Percentiles rank a stretch among this genome's conserved stretches.
These are phyloP conservation scores for Aspergillus cristatus DNA, from an alignment of 495 filamentous ascomycete genomes.

Conservation along the genomic window DNA sequence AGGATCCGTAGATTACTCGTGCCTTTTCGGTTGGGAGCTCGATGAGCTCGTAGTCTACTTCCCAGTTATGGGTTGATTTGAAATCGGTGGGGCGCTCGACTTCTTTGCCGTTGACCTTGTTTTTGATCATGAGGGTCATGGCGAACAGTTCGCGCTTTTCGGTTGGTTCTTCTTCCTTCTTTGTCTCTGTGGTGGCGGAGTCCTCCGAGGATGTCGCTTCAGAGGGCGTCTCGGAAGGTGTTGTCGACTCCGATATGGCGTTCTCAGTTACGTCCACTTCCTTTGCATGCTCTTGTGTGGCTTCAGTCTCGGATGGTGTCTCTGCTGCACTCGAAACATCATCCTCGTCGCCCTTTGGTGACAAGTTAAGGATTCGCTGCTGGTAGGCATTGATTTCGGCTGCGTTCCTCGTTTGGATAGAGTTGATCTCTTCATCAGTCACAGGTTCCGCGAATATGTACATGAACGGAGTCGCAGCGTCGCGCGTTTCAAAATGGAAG, in stretches of 20 bases:
- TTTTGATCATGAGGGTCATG: constrained; percentile 60
- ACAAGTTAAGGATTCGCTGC: constrained; percentile 39
- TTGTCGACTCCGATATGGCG: constrained; percentile 1
- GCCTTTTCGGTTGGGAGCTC: constrained; percentile 39
- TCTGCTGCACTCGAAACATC: constrained; percentile 7
- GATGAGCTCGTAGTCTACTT: constrained; percentile 62
- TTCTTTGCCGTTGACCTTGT: constrained; percentile 58
- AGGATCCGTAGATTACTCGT: constrained; percentile 37
- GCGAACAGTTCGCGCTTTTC: constrained; percentile 40
- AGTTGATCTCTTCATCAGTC: constrained; percentile 55
- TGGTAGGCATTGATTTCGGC: constrained; percentile 60
- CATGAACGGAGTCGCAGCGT: constrained; percentile 57
- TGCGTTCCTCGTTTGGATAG: constrained; percentile 59
- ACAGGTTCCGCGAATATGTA: constrained; percentile 86
- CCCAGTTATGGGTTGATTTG: constrained; percentile 50
- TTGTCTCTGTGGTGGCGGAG: too few relatives aligned
- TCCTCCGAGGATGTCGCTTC: neutral
- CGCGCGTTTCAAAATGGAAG: constrained; percentile 76
- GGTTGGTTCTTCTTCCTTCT: constrained; percentile 1
- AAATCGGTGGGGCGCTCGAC: constrained; percentile 53
- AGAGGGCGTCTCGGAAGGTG: constrained; percentile 1
- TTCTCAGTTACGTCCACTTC: too few relatives aligned
- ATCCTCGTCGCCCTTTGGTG: constrained; percentile 10
- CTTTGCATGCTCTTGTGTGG: neutral
- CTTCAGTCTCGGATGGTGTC: too few relatives aligned